Evolutionary conservation across 73 alveolate genomes (phyloP).

Genomic region (Paramecium octaurelia): DNA sequence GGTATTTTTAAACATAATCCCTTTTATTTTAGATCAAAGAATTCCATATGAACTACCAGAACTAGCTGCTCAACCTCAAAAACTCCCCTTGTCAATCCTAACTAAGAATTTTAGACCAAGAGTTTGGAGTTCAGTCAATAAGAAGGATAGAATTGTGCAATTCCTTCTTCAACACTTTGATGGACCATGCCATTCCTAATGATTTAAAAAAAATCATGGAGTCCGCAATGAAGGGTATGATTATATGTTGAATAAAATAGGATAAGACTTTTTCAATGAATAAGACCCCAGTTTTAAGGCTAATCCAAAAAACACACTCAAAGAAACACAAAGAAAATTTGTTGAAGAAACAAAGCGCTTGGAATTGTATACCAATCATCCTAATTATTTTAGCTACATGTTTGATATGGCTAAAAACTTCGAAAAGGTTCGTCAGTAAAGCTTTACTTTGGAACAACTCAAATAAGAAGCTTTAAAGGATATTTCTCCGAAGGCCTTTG

Average conservation of each 20-base stretch:
- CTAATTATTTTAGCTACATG: constrained; percentile 6
- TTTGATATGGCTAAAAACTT: constrained; percentile 42
- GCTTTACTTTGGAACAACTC: neutral
- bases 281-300: neutral
- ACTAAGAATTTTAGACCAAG: neutral
- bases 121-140: neutral
- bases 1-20: neutral
- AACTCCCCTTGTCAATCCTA: neutral
- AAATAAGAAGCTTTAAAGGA: neutral
- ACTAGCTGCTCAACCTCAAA: neutral
- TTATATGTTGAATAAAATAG: neutral
- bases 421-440: constrained; percentile 10
- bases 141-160: constrained; percentile 29
- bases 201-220: constrained; percentile 38
- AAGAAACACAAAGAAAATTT: neutral
- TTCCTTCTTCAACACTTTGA: constrained; percentile 46
- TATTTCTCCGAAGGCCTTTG: neutral
- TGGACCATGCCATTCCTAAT: constrained; percentile 15
- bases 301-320: neutral
- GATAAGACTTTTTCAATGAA: neutral
- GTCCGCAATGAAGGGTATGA: neutral
- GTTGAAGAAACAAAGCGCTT: neutral
- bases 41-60: neutral
- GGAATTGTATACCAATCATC: neutral
- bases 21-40: constrained; percentile 31